A percentile compares a stretch with the other conserved stretches of the same genome.
Conservation (phyloP, 176 grass and related monocot genomes). For the Phoenix roebelenii region DNA sequence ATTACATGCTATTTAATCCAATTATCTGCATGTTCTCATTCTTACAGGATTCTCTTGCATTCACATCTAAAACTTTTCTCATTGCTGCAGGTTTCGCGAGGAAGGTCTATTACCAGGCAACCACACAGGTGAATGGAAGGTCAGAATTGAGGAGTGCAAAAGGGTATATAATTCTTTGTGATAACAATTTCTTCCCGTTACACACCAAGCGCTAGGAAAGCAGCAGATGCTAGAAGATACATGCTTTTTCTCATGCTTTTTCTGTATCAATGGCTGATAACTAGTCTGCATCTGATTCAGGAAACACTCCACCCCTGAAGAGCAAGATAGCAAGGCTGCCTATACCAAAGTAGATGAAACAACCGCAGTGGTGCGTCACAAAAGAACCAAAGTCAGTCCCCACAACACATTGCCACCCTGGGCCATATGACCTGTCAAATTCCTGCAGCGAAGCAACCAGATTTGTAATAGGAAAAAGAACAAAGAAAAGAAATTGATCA, state of each 20-base stretch:
- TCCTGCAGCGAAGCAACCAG: conserved; percentile 18
- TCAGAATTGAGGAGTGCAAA: too few species aligned
- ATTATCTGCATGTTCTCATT: too few species aligned
- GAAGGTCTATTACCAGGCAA: too few species aligned
- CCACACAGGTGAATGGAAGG: too few species aligned
- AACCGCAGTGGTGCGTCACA: conserved; percentile 44
- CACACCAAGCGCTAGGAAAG: too few species aligned
- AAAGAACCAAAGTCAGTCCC: conserved; percentile 54
- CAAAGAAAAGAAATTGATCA: background rate
- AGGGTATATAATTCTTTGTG: too few species aligned
- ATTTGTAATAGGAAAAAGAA: background rate
- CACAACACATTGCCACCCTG: conserved; percentile 53
- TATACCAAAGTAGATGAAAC: conserved; percentile 63
- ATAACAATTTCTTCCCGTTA: too few species aligned
- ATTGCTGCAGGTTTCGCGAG: too few species aligned
- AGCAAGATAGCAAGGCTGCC: conserved; percentile 54
- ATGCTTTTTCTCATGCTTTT: conserved; percentile 2
- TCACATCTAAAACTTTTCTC: too few species aligned
- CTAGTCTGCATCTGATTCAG: background rate
- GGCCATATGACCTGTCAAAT: conserved; percentile 34
- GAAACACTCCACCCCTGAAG: conserved; percentile 22
- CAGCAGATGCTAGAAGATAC: too few species aligned
- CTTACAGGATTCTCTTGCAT: too few species aligned
- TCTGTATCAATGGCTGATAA: conserved; percentile 10
- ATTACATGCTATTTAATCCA: too few species aligned